Evolutionary conservation across 305 asterid genomes (phyloP), one percentile per base, ranked within the genome.

Genomic region (Rubia balearica): DNA sequence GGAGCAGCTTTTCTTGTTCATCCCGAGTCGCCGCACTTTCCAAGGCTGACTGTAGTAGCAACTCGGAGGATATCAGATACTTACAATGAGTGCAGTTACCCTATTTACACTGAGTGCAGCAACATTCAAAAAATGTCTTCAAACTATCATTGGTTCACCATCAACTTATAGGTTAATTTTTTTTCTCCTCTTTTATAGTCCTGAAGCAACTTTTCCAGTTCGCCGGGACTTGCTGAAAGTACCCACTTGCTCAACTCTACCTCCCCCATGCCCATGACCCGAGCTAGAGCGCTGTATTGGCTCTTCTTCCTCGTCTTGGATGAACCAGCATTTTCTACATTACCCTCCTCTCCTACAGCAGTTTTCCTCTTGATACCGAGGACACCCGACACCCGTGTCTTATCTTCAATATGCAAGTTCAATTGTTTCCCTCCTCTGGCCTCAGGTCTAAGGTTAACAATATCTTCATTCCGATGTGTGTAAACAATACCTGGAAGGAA

Each of bases 381-480:
- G 45, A 71, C 65, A 16, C n/a, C 56, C 19, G 80, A 76, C 80
- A 63, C 79, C 16, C 62, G 71, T 48, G 17, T 48, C 19, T 62
- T 77, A 55, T 75, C 81, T 75, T 65, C 77, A 45, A 59, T 10
- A 69, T 48, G 14, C 38, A 42, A 6, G 62, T 70, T 67, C 64
- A 40, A 64, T 73, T 79, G 81, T 68, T 64, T 75, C 49, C 71
- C 71, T 43, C 30, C 79, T 70, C 24, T 61, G 62, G 66, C 63
- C 61, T 79, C 73, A 21, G 80, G 76, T 77, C 96, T 79, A 60
- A 73, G 49, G 84, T 91, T 91, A 24, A 94, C 96, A 36, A 94
- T 81, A 82, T 88, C 93, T 81, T 88, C 96, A 64, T 91, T 88
- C 40, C 99, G 92, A 75, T 94, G 96, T 63, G 91, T 89, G 78